A percentile compares a stretch with the other conserved stretches of the same genome.
Evolutionary conservation across 2,329 filamentous ascomycete genomes (phyloP).

Genomic region (Fusarium compactum): DNA sequence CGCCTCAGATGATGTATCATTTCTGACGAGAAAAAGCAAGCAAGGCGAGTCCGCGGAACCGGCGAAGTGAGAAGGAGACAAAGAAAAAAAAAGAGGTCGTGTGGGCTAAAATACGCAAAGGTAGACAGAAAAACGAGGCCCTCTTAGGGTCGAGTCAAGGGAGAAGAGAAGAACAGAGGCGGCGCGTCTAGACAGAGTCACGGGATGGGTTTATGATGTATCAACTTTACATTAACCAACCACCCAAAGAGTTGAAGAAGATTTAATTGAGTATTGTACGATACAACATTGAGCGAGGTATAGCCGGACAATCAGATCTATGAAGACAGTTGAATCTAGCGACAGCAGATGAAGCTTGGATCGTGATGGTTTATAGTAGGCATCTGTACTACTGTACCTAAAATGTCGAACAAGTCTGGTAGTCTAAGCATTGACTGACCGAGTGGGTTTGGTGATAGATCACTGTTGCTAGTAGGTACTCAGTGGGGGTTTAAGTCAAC

Average conservation of each 20-base stretch:
- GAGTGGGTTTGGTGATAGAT: conserved; percentile 17
- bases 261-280: background rate
- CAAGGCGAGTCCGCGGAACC: conserved; percentile 10
- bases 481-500: conserved; percentile 1
- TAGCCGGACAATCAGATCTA: background rate
- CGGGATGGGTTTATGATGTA: conserved; percentile 32
- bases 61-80: conserved; percentile 16
- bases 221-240: conserved; percentile 30
- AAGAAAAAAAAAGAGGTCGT: background rate
- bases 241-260: background rate
- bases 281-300: background rate
- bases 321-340: background rate
- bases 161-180: conserved; percentile 4
- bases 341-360: background rate
- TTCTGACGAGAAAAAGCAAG: conserved; percentile 14
- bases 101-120: background rate
- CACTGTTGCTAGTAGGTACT: background rate
- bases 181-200: conserved; percentile 28
- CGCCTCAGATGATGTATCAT: conserved; percentile 33
- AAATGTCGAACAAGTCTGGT: background rate
- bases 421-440: background rate
- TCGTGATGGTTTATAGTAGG: background rate
- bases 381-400: background rate
- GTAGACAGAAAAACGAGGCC: conserved; percentile 1
- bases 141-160: conserved; percentile 7